phyloP scores from a whole-genome alignment of 352 stramenopile genomes.

The Globisporangium nagaii region DNA sequence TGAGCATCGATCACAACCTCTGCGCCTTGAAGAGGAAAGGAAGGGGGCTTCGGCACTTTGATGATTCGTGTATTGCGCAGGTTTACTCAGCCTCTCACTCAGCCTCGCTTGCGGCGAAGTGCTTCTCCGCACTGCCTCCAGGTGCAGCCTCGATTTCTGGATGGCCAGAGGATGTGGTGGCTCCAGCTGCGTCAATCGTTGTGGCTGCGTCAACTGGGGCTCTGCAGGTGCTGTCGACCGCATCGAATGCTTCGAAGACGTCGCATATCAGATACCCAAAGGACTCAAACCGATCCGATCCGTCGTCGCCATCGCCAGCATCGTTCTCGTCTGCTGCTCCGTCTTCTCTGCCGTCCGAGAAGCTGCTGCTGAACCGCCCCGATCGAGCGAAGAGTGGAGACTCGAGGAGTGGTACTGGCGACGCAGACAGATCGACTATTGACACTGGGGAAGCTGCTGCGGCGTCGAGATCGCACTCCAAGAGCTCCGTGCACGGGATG shows the following conservation, averaged over 20 bases:
- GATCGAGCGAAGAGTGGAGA: background rate
- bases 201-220: background rate
- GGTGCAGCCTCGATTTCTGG: no score
- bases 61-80: no score
- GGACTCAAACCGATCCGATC: conserved; percentile 26
- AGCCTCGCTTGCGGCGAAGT: no score
- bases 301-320: background rate
- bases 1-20: background rate
- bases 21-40: no score
- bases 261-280: conserved; percentile 29
- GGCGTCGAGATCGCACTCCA: background rate
- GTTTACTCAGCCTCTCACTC: no score
- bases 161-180: no score
- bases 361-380: conserved; percentile 3
- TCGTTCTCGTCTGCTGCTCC: background rate
- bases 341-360: background rate
- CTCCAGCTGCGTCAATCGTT: no score
- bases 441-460: background rate
- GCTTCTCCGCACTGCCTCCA: no score
- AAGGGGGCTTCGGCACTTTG: no score
- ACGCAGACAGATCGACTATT: conserved; percentile 4
- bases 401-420: conserved; percentile 12
- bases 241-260: conserved; percentile 10
- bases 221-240: background rate
- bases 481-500: background rate